Evolutionary conservation across 169 alveolate species (phyloP).

Genomic region (Eimeria praecox): DNA sequence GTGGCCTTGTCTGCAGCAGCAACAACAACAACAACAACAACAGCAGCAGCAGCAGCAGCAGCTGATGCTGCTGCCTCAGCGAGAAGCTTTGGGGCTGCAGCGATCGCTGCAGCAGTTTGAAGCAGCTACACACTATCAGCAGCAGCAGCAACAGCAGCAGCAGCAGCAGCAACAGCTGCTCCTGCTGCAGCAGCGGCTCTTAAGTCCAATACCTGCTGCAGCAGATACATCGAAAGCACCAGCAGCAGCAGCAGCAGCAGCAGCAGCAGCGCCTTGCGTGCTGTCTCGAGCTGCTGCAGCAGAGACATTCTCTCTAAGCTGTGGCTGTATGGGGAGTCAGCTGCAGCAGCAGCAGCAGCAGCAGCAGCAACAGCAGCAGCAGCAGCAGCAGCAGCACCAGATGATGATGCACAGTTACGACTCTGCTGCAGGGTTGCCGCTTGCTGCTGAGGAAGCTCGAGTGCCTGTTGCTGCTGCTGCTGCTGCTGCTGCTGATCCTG

Average conservation of each 20-base stretch:
- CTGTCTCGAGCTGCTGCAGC: constrained; percentile 2
- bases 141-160: background rate
- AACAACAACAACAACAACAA: background rate
- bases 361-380: constrained; percentile 43
- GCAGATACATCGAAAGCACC: background rate
- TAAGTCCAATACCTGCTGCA: background rate
- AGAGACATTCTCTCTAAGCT: background rate
- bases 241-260: constrained; percentile 54
- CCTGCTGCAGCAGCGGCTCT: constrained; percentile 34
- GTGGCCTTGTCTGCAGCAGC: background rate
- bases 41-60: constrained; percentile 34
- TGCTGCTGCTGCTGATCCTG: constrained; percentile 35
- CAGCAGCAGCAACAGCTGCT: constrained; percentile 30
- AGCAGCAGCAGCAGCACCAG: constrained; percentile 11
- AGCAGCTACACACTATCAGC: background rate
- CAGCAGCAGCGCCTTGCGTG: constrained; percentile 27
- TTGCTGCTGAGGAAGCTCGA: background rate
- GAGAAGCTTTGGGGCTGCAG: background rate
- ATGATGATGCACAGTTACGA: background rate
- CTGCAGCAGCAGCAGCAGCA: background rate
- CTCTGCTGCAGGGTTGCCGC: background rate
- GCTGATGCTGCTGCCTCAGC: background rate
- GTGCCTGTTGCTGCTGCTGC: constrained; percentile 10
- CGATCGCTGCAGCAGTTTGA: background rate
- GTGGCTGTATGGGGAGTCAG: background rate